Conservation (phyloP, 805 yeast genomes). For the Aciculoconidium aculeatum region DNA sequence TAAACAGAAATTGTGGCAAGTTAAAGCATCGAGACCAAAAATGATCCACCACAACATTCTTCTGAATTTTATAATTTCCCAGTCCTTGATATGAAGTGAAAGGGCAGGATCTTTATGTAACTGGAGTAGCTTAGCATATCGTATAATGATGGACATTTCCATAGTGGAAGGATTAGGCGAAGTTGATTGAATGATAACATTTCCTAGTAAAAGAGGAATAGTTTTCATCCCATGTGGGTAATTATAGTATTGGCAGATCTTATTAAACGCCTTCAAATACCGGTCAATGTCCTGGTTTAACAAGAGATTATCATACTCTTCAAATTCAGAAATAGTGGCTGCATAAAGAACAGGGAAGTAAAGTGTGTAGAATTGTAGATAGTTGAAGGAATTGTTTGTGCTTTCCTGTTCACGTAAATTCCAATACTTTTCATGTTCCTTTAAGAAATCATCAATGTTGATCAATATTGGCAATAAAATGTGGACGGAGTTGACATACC, state of each 20-base stretch:
- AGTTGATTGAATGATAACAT: conserved; percentile 46
- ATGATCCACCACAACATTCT: conserved; percentile 66
- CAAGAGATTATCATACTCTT: conserved; percentile 45
- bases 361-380: conserved; percentile 40
- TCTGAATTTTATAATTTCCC: conserved; percentile 45
- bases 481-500: conserved; percentile 50
- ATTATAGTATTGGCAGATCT: conserved; percentile 43
- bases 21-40: conserved; percentile 51
- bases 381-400: conserved; percentile 21
- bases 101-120: conserved; percentile 57
- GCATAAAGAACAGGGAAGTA: conserved; percentile 54
- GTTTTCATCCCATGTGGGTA: conserved; percentile 44
- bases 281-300: conserved; percentile 44
- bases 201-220: conserved; percentile 39
- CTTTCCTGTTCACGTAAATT: conserved; percentile 16
- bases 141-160: conserved; percentile 49
- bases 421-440: conserved; percentile 49
- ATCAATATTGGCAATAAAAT: conserved; percentile 48
- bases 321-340: conserved; percentile 53
- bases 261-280: conserved; percentile 45
- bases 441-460: conserved; percentile 38
- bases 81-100: conserved; percentile 43
- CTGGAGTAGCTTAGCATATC: conserved; percentile 52
- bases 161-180: conserved; percentile 52
- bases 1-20: conserved; percentile 49